Conservation (phyloP, 768 basidiomycete genomes). For the Roridomyces roridus region DNA sequence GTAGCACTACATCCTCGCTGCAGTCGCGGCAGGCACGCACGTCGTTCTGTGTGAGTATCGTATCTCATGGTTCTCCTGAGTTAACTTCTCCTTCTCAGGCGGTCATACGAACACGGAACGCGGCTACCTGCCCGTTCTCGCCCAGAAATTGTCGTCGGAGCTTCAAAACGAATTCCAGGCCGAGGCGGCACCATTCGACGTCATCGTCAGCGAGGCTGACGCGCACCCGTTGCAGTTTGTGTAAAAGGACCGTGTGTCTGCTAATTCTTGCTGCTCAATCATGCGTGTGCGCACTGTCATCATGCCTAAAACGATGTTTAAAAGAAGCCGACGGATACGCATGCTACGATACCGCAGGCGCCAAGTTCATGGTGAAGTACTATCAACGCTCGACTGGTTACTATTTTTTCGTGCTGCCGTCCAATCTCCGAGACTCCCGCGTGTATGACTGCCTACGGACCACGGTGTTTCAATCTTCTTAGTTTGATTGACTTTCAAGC, state of each 20-base stretch:
- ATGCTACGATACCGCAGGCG: too few relatives aligned
- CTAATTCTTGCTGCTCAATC: too few relatives aligned
- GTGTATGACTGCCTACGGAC: too few relatives aligned
- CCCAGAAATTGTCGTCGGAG: slow-evolving; percentile 62
- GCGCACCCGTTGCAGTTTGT: slow-evolving; percentile 76
- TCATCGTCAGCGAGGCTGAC: slow-evolving; percentile 78
- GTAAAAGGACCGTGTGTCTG: slow-evolving; percentile 28
- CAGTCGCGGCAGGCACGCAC: slow-evolving; percentile 75
- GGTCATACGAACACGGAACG: slow-evolving; percentile 97
- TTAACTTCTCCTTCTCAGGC: slow-evolving; percentile 45
- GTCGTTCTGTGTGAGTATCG: slow-evolving; percentile 79
- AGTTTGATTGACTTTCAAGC: too few relatives aligned
- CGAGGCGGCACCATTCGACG: slow-evolving; percentile 50
- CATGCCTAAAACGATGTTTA: too few relatives aligned
- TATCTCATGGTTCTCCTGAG: slow-evolving; percentile 4
- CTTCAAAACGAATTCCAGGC: slow-evolving; percentile 44
- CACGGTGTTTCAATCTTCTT: too few relatives aligned
- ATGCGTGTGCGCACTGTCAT: too few relatives aligned
- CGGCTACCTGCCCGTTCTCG: slow-evolving; percentile 83
- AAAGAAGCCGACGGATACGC: too few relatives aligned
- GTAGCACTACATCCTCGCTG: slow-evolving; percentile 88
- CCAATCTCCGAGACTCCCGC: too few relatives aligned
- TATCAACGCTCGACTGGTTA: too few relatives aligned
- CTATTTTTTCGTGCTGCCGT: too few relatives aligned
- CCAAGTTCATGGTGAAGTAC: too few relatives aligned